Base-by-base conservation (phyloP, 495 filamentous ascomycete species). In the Parachaetomium inaequale region DNA sequence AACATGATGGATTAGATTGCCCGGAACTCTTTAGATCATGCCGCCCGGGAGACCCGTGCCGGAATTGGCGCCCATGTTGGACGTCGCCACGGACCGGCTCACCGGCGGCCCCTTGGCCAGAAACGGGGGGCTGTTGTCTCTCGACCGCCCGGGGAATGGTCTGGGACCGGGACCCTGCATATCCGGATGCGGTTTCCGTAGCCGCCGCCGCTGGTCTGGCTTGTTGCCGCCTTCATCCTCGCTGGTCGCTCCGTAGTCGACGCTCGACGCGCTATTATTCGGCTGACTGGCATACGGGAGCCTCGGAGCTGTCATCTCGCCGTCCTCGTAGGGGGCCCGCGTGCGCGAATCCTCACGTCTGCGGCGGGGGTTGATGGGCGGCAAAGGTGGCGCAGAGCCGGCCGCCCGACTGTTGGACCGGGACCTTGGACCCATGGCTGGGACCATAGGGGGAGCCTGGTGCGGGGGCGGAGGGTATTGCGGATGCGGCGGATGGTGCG, bases 291-390 rank as follows among this genome's bases (percentile, higher is more conserved):
- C 64, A 31, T 58, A 70, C 4, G 70, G 69, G 11, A 58, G 53
- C 11, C 63, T 60, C 15, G 69, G 68, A 38, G 65, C 47, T 2
- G 54, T 55, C 72, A 67, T 67, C 65, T 69, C 68, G 77, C 47
- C 70, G 2, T 79, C 80, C 10, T 82, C 81, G 7, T 85, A 70
- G 21, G 84, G 80, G 6, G 79, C 79, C 49, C 81, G 78, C 0
- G 80, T 76, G 8, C 79, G 80, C 0, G 83, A 83, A 50, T 76
- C 79, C 32, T 87, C 85, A 21, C 85, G 83, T 47, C 74, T 75
- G 26, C 87, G 81, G 21, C 85, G 82, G 7, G 88, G 88, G 71
- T 90, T 88, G 76, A 89, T 88, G 3, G 86, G 85, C 29, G 88
- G 88, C 4, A 89, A 66, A 3, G 87, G 85, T 7, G 86, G 87